Evolutionary conservation across 1,284 basidiomycete genomes (phyloP), one percentile per base, ranked within the genome.

Genomic region (Tilletia caries): DNA sequence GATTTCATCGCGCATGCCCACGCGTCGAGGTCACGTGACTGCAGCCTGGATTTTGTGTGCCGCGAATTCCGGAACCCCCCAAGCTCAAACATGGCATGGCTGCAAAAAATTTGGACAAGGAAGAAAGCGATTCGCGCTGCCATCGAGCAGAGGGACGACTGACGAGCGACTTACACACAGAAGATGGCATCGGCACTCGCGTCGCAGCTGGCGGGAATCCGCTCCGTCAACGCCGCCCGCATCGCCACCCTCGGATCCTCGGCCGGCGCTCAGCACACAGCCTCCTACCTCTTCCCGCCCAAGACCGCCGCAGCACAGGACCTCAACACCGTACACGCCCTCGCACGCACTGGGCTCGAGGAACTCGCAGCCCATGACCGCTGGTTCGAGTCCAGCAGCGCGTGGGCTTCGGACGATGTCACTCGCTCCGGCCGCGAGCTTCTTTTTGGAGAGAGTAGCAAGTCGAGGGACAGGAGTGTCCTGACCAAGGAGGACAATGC

Each of bases 371-470:
- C 27, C 25, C 64, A 46, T 20, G 65, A 64, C 20, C 27, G 32
- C 18, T 64, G 48, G 43, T 44, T 37, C 43, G 33, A 58, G 13
- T 79, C 41, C 20, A 65, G 64, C 27, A 65, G 41, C 43, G 66
- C 68, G 29, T 81, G 78, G 77, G 64, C 66, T 1, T 78, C 66
- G 72, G 91, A 93, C 74, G 64, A 23, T 15, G n/a, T 18, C 5
- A 27, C 15, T 37, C 12, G 18, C 25, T 34, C 60, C 6, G 65
- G 32, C n/a, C 25, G 25, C 8, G 88, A 88, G 1, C 84, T 86
- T 23, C 84, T 98, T n/a, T 95, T 98, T 81, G 92, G 92, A 0
- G 91, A 95, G 68, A 85, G 88, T 3, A 89, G 91, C 8, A 91
- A 90, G 77, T 84, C 86, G 18, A 87, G 87, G 48, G 95, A 99